Conservation (phyloP, 2,329 filamentous ascomycete species). For the Alternaria infectoria region DNA sequence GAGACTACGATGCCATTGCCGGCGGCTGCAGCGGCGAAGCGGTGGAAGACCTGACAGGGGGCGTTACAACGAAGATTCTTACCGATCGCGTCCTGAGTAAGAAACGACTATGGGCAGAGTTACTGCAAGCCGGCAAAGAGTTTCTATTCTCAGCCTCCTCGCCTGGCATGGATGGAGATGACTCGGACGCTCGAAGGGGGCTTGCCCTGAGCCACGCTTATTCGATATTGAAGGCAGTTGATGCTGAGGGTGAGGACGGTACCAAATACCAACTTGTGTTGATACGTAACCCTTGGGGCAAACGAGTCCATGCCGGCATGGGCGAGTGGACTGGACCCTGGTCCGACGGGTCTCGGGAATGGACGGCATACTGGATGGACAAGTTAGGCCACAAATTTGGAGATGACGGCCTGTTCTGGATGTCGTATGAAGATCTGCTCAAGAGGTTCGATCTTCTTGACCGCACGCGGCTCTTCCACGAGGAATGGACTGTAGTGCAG, state of each 20-base stretch:
- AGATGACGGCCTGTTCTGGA: conserved; percentile 73
- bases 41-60: conserved; percentile 67
- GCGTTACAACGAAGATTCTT: conserved; percentile 71
- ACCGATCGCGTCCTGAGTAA: conserved; percentile 75
- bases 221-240: conserved; percentile 62
- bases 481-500: conserved; percentile 65
- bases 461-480: conserved; percentile 64
- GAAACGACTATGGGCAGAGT: conserved; percentile 82
- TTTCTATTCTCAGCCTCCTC: conserved; percentile 72
- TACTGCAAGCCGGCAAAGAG: conserved; percentile 74
- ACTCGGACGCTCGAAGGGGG: conserved; percentile 60
- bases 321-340: conserved; percentile 79
- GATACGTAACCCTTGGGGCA: conserved; percentile 79
- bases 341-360: conserved; percentile 82
- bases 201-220: conserved; percentile 58
- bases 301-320: conserved; percentile 50
- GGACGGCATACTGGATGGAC: conserved; percentile 79
- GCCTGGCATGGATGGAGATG: conserved; percentile 64
- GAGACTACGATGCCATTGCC: conserved; percentile 76
- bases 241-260: conserved; percentile 55
- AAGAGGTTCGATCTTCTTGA: conserved; percentile 64
- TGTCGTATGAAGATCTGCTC: conserved; percentile 64
- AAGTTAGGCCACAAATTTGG: conserved; percentile 75
- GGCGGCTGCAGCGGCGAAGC: conserved; percentile 67
- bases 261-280: conserved; percentile 62